phyloP scores from a whole-genome alignment of 225 moss, liverwort and hornwort genomes.

The Rhytidiadelphus loreus region DNA sequence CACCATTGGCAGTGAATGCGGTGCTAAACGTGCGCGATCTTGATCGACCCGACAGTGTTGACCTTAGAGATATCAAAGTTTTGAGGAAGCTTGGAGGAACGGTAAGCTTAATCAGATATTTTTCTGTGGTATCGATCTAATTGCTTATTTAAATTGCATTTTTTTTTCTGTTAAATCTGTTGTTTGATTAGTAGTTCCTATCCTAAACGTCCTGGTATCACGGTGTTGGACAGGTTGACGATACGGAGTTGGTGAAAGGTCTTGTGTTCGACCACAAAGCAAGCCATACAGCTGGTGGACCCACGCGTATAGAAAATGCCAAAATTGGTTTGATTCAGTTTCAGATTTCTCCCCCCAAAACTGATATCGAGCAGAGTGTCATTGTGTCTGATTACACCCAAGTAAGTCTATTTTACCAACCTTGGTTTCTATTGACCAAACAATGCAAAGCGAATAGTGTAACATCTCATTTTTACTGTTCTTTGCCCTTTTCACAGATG shows the following conservation, averaged over 20 bases:
- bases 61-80: conserved; percentile 90
- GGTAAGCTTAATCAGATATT: conserved; percentile 18
- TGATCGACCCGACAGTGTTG: conserved; percentile 65
- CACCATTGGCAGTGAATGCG: conserved; percentile 92
- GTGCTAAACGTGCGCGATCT: conserved; percentile 79
- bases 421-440: background rate
- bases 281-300: conserved; percentile 91
- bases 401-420: conserved; percentile 13
- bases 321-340: conserved; percentile 93
- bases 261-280: conserved; percentile 96
- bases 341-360: conserved; percentile 94
- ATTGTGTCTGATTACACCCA: conserved; percentile 96
- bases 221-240: conserved; percentile 58
- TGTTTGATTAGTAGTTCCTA: background rate
- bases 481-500: conserved; percentile 26
- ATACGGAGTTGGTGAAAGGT: conserved; percentile 90
- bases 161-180: background rate
- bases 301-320: conserved; percentile 80
- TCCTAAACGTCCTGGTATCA: background rate
- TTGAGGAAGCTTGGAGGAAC: conserved; percentile 93
- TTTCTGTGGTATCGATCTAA: background rate
- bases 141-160: background rate
- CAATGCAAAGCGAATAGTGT: background rate
- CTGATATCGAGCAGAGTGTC: conserved; percentile 91
- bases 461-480: background rate